phyloP scores from a whole-genome alignment of 75 land plant species.

The Pinus tabuliformis region DNA sequence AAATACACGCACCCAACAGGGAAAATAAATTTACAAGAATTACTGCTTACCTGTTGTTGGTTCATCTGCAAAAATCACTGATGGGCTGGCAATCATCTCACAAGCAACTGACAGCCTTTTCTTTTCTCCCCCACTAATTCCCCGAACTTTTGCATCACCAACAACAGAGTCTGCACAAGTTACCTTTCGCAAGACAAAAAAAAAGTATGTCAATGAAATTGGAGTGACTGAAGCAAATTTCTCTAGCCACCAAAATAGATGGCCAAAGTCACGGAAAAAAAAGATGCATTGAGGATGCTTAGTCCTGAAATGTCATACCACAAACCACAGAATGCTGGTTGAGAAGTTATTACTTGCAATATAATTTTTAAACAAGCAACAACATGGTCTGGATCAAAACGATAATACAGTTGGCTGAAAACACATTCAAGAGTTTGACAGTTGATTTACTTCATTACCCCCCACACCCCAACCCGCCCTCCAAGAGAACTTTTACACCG shows the following conservation, averaged over 20 bases:
- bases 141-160: constrained; percentile 97
- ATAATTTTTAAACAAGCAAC: too few species aligned
- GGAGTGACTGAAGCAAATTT: neutral
- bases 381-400: too few species aligned
- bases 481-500: too few species aligned
- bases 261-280: neutral
- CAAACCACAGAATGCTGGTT: too few species aligned
- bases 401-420: too few species aligned
- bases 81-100: constrained; percentile 98
- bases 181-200: constrained; percentile 43
- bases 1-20: constrained; percentile 6
- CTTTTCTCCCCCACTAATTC: constrained; percentile 99
- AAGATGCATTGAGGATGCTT: neutral
- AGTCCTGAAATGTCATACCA: neutral
- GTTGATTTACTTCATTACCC: too few species aligned
- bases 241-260: neutral
- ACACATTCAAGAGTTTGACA: too few species aligned
- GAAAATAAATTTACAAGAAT: neutral
- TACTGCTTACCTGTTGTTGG: constrained; percentile 82
- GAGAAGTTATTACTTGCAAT: too few species aligned
- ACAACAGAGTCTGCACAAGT: constrained; percentile 84
- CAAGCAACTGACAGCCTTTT: constrained; percentile 94
- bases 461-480: too few species aligned
- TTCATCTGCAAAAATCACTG: constrained; percentile 98
- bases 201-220: neutral